Conservation (phyloP, 2,329 filamentous ascomycete species). For the Polytolypa hystricis region DNA sequence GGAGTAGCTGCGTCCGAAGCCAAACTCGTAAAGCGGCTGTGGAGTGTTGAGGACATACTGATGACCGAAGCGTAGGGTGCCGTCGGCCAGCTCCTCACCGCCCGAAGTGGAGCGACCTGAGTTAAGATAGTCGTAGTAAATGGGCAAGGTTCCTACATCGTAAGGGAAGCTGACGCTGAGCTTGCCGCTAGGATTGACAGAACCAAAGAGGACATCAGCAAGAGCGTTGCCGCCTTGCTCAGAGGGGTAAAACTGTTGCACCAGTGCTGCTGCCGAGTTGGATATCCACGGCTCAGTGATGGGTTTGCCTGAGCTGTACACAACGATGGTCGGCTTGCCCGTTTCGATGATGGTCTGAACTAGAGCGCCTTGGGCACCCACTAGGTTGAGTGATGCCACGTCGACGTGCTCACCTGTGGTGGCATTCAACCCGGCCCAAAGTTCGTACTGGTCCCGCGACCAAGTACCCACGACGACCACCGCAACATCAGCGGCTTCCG, state of each 20-base stretch:
- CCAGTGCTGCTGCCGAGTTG: conserved; percentile 49
- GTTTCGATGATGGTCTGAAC: conserved; percentile 57
- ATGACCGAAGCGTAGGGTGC: conserved; percentile 52
- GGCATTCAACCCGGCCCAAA: conserved; percentile 60
- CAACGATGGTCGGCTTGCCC: conserved; percentile 55
- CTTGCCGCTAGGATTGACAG: conserved; percentile 55
- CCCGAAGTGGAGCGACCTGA: conserved; percentile 47
- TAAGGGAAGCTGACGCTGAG: conserved; percentile 57
- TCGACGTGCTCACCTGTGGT: conserved; percentile 69
- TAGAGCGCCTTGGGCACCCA: conserved; percentile 58
- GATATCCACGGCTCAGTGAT: conserved; percentile 64
- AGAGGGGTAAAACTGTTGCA: conserved; percentile 66
- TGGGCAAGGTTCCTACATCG: conserved; percentile 54
- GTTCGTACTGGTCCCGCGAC: conserved; percentile 60
- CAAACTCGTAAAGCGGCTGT: conserved; percentile 53
- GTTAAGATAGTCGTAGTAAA: conserved; percentile 64
- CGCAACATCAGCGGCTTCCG: conserved; percentile 57
- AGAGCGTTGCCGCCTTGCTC: conserved; percentile 57
- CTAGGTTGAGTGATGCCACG: conserved; percentile 50
- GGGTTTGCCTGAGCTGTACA: conserved; percentile 60
- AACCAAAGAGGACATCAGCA: conserved; percentile 54
- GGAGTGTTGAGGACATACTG: conserved; percentile 54
- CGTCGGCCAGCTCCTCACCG: conserved; percentile 45
- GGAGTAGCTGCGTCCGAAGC: conserved; percentile 56
- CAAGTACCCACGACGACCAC: conserved; percentile 66